phyloP scores from a whole-genome alignment of 257 asterid genomes.

The Schizonepeta tenuifolia region DNA sequence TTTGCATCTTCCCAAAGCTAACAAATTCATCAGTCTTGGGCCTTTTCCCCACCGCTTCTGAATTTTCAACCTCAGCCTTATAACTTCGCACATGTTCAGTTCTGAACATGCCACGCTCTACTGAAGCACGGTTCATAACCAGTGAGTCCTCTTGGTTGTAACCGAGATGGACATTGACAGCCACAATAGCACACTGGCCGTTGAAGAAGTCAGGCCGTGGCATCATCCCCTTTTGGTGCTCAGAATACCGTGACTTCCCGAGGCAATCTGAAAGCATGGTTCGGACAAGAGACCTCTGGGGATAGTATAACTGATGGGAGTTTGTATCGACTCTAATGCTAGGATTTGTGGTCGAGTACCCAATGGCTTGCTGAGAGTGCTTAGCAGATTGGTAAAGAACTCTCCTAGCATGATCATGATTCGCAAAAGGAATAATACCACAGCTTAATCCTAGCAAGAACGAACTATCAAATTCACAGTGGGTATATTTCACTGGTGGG shows the following conservation, averaged over 20 bases:
- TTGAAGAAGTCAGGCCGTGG: conserved; percentile 87
- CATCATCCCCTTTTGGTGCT: conserved; percentile 60
- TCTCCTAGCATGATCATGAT: conserved; percentile 90
- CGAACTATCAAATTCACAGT: conserved; percentile 85
- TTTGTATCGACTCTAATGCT: conserved; percentile 73
- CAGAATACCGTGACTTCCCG: conserved; percentile 58
- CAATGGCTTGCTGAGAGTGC: conserved; percentile 98
- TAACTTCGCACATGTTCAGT: conserved; percentile 85
- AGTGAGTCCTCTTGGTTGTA: conserved; percentile 95
- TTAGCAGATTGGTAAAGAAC: conserved; percentile 92
- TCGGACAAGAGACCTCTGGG: conserved; percentile 83
- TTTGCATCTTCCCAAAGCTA: conserved; percentile 75
- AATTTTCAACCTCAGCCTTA: conserved; percentile 76
- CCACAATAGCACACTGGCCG: conserved; percentile 92
- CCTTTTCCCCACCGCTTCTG: conserved; percentile 54
- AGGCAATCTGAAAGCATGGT: conserved; percentile 84
- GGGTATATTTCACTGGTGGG: conserved; percentile 72
- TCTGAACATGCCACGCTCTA: conserved; percentile 97
- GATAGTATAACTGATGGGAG: conserved; percentile 81
- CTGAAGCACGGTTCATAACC: conserved; percentile 90
- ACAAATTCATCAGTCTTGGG: conserved; percentile 55
- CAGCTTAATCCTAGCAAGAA: conserved; percentile 84
- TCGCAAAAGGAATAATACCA: conserved; percentile 87
- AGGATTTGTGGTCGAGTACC: conserved; percentile 76
- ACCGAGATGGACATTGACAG: conserved; percentile 93